Base-by-base conservation (phyloP, 371 early-diverging fungal genomes). In the Parasitella parasitica region DNA sequence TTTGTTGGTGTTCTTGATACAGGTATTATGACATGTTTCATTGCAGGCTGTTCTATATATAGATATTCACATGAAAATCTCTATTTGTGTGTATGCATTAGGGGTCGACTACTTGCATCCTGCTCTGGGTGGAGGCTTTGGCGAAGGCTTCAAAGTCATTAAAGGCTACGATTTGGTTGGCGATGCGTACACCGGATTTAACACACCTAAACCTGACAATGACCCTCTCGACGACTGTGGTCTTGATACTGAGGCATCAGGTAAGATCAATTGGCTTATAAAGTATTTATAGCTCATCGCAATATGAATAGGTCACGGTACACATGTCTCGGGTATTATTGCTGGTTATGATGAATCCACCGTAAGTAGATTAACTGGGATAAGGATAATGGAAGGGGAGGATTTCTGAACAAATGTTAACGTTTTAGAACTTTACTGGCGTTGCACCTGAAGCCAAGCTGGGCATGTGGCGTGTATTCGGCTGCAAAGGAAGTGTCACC, bases 1-100 rank as follows among this genome's bases (percentile, higher is more conserved):
- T 86, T 83, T 62, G 88, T 92, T 53, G 90, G 88, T 49, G 71
- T 92, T 38, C 75, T 91, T 34, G 92, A 90, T 57, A 74, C 89
- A 4, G 91, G 91, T 72, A 57, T 18, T 73, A 6, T 43, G 6
- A 41, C 1, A 51, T n/a, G 1, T 7, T 28, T n/a, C 32, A 24
- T 36, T 32, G 16, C 26, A 55, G 16, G 28, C 6, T 32, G 15
- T 8, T n/a, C n/a, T 32, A 27, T 24, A 20, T 12, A 8, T 7
- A 46, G 24, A 46, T 46, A 54, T 54, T 35, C 22, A 54, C 12
- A 24, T 34, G 32, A 24, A 54, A 54, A 54, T 46, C 46, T 54
- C 15, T 54, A 7, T 36, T 54, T 35, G 18, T 39, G 18, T 39
- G 11, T 8, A 32, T 24, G 27, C 8, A 24, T 32, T 22, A 65